Conservation (phyloP, 1,284 basidiomycete genomes). For the Ustilago vetiveriae region DNA sequence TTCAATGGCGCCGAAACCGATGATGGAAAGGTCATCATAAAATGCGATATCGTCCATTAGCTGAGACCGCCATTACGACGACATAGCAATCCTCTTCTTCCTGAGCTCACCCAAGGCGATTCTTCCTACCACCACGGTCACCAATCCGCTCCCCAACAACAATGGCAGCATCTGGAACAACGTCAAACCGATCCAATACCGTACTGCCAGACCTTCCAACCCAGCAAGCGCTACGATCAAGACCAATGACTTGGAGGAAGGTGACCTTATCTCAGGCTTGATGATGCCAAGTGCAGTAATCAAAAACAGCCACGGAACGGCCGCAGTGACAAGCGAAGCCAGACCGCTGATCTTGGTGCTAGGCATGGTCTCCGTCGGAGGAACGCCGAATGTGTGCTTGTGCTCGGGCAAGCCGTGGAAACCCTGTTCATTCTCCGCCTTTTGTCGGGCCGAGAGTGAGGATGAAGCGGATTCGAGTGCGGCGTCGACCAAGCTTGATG, state of each 20-base stretch:
- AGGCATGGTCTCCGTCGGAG: constrained; percentile 58
- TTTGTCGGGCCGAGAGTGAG: constrained; percentile 21
- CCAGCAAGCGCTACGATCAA: constrained; percentile 35
- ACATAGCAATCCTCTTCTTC: constrained; percentile 33
- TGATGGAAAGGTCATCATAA: neutral
- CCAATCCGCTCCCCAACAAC: constrained; percentile 38
- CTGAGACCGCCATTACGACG: neutral
- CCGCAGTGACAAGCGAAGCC: constrained; percentile 45
- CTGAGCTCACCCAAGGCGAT: constrained; percentile 48
- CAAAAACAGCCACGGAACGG: constrained; percentile 50
- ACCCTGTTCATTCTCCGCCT: constrained; percentile 42
- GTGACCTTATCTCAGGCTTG: constrained; percentile 22
- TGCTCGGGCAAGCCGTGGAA: constrained; percentile 44
- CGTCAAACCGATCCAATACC: constrained; percentile 57
- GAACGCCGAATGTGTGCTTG: constrained; percentile 52
- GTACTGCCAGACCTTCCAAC: constrained; percentile 49
- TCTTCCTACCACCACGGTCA: constrained; percentile 50
- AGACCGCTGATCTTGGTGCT: constrained; percentile 41
- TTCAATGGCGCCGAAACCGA: neutral
- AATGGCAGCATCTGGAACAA: constrained; percentile 57
- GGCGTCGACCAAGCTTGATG: constrained; percentile 12
- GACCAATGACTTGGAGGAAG: constrained; percentile 19
- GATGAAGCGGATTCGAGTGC: constrained; percentile 10
- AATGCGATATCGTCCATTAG: neutral
- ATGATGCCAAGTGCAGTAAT: constrained; percentile 25